Evolutionary conservation across 1,139 yeast genomes (phyloP).

Genomic region (Geotrichum cucujoidarum): DNA sequence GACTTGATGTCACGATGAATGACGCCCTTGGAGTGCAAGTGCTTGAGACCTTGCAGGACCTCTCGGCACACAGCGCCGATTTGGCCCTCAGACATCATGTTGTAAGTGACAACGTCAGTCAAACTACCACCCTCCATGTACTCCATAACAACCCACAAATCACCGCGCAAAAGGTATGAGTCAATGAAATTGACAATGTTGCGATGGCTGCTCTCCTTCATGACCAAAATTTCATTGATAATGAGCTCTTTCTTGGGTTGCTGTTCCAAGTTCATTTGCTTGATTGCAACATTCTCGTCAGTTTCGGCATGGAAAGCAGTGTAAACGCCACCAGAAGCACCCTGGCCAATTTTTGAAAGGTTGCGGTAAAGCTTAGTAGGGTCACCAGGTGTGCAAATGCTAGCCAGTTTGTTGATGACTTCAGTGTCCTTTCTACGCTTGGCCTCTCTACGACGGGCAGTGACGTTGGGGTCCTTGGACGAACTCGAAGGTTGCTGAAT

Average conservation of each 20-base stretch:
- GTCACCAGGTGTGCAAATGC: conserved; percentile 82
- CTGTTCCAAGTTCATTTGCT: conserved; percentile 88
- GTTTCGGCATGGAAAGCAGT: conserved; percentile 71
- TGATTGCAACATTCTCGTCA: conserved; percentile 76
- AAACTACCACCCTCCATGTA: conserved; percentile 97
- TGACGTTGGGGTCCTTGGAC: conserved; percentile 35
- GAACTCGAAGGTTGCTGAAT: conserved; percentile 25
- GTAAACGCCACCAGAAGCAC: conserved; percentile 96
- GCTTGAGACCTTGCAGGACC: conserved; percentile 77
- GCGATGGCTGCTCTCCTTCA: conserved; percentile 89
- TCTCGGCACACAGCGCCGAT: conserved; percentile 95
- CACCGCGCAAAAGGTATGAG: conserved; percentile 61
- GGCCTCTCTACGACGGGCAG: conserved; percentile 69
- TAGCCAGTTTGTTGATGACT: conserved; percentile 61
- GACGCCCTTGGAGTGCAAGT: conserved; percentile 87
- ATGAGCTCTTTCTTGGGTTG: conserved; percentile 94
- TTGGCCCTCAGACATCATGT: conserved; percentile 93
- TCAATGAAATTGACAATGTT: conserved; percentile 93
- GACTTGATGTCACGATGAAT: conserved; percentile 96
- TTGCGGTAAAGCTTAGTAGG: conserved; percentile 71
- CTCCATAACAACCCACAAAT: conserved; percentile 96
- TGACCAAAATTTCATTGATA: conserved; percentile 88
- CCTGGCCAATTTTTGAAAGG: conserved; percentile 86
- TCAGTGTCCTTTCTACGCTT: conserved; percentile 64
- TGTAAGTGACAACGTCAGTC: conserved; percentile 92